phyloP scores from a whole-genome alignment of 495 filamentous ascomycete genomes.

The Hypoxylon rickii region DNA sequence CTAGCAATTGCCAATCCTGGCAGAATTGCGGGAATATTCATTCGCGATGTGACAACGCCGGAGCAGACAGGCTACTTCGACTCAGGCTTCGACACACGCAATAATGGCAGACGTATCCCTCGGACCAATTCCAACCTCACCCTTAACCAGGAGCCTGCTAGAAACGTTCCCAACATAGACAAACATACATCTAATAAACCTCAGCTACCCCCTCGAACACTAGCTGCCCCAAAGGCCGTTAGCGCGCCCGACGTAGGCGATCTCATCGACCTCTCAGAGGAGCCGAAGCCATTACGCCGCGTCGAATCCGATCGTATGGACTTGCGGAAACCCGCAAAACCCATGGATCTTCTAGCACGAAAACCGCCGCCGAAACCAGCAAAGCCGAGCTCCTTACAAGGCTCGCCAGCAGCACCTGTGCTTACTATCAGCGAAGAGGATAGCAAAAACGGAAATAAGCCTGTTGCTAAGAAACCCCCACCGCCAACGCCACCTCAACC shows the following conservation, averaged over 20 bases:
- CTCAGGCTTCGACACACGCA: slow-evolving; percentile 55
- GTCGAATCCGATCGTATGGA: slow-evolving; percentile 37
- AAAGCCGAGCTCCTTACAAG: slow-evolving; percentile 69
- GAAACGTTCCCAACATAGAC: slow-evolving; percentile 21
- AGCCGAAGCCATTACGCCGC: slow-evolving; percentile 44
- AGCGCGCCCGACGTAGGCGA: slow-evolving; percentile 55
- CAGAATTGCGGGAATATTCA: slow-evolving; percentile 80
- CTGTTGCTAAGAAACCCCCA: slow-evolving; percentile 17
- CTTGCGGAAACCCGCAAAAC: slow-evolving; percentile 39
- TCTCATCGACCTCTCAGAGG: slow-evolving; percentile 68
- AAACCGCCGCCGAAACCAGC: slow-evolving; percentile 62
- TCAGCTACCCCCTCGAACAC: slow-evolving; percentile 43
- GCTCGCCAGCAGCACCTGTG: slow-evolving; percentile 33
- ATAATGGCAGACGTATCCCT: slow-evolving; percentile 10
- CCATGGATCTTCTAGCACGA: slow-evolving; percentile 41
- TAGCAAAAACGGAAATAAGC: background rate
- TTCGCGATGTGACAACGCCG: slow-evolving; percentile 88
- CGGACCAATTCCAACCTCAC: slow-evolving; percentile 7
- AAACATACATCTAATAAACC: slow-evolving; percentile 39
- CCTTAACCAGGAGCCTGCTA: slow-evolving; percentile 35
- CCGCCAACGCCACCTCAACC: slow-evolving; percentile 27
- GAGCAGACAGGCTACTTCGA: slow-evolving; percentile 76
- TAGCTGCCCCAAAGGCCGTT: slow-evolving; percentile 19
- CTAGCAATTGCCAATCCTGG: slow-evolving; percentile 82
- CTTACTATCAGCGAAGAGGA: slow-evolving; percentile 16